Conservation (phyloP, 495 filamentous ascomycete species). For the Neurospora cerealis region DNA sequence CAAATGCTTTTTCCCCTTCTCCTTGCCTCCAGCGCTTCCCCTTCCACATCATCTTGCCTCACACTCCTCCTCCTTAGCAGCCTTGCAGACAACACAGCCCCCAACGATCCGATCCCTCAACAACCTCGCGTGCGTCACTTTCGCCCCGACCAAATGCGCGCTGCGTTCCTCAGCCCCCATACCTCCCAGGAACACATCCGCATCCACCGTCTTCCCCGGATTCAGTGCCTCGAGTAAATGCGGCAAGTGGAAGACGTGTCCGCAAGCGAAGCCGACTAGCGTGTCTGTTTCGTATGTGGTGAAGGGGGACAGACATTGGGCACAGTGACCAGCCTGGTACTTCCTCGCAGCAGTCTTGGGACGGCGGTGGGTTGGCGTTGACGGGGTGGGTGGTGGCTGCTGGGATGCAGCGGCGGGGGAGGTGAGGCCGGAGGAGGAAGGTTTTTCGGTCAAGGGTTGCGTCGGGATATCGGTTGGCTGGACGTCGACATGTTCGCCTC, state of each 20-base stretch:
- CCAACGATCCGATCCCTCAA: conserved; percentile 58
- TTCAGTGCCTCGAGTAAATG: conserved; percentile 54
- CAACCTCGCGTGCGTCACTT: conserved; percentile 81
- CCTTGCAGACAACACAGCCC: conserved; percentile 58
- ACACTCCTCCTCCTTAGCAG: not conserved
- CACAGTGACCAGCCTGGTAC: conserved; percentile 45
- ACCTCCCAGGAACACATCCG: conserved; percentile 8
- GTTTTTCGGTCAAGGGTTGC: conserved; percentile 8
- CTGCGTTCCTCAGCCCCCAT: conserved; percentile 32
- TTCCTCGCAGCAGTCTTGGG: conserved; percentile 7
- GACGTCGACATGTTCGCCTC: conserved; percentile 29
- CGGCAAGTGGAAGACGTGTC: conserved; percentile 80
- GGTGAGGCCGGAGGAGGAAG: not conserved
- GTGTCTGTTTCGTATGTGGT: conserved; percentile 56
- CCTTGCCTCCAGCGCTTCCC: no score
- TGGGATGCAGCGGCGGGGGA: not conserved
- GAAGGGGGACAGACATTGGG: conserved; percentile 53
- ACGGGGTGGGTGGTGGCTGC: not conserved
- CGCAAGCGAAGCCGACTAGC: conserved; percentile 83
- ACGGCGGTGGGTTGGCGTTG: conserved; percentile 3
- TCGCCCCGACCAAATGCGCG: conserved; percentile 54
- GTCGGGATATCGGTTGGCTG: conserved; percentile 20
- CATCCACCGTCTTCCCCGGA: conserved; percentile 25
- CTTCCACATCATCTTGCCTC: not conserved
- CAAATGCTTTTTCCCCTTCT: no score